phyloP scores from a whole-genome alignment of 768 basidiomycete species.

The Leccinum longicurvipes region DNA sequence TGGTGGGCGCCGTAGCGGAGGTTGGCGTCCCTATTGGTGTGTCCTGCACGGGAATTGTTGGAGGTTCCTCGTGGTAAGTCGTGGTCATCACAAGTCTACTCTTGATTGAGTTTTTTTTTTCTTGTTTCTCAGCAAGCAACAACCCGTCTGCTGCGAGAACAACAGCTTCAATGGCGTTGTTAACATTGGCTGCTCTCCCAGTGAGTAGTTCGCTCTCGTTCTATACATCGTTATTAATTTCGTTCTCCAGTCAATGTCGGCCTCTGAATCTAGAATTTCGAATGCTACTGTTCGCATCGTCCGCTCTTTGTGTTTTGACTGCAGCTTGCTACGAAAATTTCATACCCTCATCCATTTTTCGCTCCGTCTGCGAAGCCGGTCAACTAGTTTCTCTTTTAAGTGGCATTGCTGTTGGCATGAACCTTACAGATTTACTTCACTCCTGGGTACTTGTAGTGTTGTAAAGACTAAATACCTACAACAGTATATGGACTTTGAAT shows the following conservation, averaged over 20 bases:
- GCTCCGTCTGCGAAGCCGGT: neutral
- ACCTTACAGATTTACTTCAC: neutral
- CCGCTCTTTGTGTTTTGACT: slow-evolving; percentile 19
- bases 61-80: slow-evolving; percentile 18
- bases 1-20: fast-evolving
- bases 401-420: neutral
- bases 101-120: slow-evolving; percentile 1
- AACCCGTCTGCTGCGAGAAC: slow-evolving; percentile 41
- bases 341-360: slow-evolving; percentile 12
- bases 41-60: slow-evolving; percentile 32
- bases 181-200: slow-evolving; percentile 38
- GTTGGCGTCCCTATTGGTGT: slow-evolving; percentile 17
- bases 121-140: slow-evolving; percentile 23
- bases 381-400: neutral
- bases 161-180: slow-evolving; percentile 36
- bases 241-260: slow-evolving; percentile 13
- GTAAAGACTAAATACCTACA: neutral
- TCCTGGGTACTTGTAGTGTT: neutral
- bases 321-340: slow-evolving; percentile 2
- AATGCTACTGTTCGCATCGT: neutral
- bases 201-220: slow-evolving; percentile 18
- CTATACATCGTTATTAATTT: neutral
- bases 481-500: neutral
- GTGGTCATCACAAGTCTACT: too few relatives aligned
- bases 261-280: slow-evolving; percentile 16